Evolutionary conservation across 495 filamentous ascomycete genomes (phyloP).

Genomic region (Tuber microsphaerosporum): DNA sequence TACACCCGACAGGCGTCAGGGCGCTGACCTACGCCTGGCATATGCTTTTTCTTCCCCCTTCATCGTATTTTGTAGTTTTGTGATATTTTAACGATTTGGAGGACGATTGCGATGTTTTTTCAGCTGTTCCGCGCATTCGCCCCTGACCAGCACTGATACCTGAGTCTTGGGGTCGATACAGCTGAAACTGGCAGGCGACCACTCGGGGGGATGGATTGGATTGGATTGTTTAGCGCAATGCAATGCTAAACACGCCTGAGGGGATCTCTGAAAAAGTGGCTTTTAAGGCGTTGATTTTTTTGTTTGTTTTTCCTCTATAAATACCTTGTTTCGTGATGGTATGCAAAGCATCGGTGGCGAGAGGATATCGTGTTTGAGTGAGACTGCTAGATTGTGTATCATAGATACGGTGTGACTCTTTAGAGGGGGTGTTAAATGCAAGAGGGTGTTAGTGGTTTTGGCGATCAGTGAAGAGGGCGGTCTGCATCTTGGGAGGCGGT

Average conservation of each 20-base stretch:
- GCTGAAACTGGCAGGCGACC: background rate
- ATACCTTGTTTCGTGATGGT: background rate
- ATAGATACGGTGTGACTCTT: background rate
- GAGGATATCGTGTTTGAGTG: background rate
- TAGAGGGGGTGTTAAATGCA: background rate
- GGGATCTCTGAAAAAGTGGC: background rate
- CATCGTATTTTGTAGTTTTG: no score
- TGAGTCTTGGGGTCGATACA: background rate
- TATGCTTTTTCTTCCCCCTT: no score
- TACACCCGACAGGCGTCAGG: background rate
- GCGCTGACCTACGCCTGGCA: no score
- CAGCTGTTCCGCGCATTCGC: no score
- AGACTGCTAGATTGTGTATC: background rate
- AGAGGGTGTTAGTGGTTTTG: background rate
- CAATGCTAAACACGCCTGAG: background rate
- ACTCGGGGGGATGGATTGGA: background rate
- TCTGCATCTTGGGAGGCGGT: background rate
- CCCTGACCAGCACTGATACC: no score
- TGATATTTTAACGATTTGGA: background rate
- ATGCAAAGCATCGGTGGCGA: background rate
- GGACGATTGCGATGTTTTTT: no score
- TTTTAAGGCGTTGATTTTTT: background rate
- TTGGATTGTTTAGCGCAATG: background rate
- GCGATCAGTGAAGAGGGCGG: background rate
- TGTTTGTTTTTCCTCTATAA: background rate